Percentiles rank a stretch among this genome's conserved stretches.
phyloP scores from a whole-genome alignment of 116 monocot species.

The Cymodocea nodosa region DNA sequence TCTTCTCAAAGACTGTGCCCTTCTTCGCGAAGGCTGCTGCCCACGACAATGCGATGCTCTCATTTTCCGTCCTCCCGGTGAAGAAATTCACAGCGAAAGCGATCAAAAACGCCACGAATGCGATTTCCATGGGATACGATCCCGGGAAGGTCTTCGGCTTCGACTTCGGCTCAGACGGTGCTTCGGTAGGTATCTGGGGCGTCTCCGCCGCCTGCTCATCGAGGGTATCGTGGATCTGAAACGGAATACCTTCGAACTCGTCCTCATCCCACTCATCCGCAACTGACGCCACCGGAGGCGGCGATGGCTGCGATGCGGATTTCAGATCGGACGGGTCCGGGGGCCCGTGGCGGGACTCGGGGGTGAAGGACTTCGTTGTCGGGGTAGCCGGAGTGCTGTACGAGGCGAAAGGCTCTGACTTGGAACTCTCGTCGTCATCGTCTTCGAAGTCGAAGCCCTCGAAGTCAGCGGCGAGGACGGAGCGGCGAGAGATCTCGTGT shows the following conservation, averaged over 20 bases:
- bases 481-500: slow-evolving; percentile 14
- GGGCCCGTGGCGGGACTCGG: slow-evolving; percentile 26
- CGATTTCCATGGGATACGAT: slow-evolving; percentile 52
- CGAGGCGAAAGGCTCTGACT: neutral
- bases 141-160: slow-evolving; percentile 9
- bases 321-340: slow-evolving; percentile 3
- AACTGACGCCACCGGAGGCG: slow-evolving; percentile 7
- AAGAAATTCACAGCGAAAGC: slow-evolving; percentile 59
- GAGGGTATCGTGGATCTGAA: slow-evolving; percentile 2
- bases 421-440: slow-evolving; percentile 8
- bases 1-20: slow-evolving; percentile 69
- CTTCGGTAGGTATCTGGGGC: no score
- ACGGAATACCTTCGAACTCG: slow-evolving; percentile 87
- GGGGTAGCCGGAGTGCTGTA: slow-evolving; percentile 10
- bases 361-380: slow-evolving; percentile 15
- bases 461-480: slow-evolving; percentile 32
- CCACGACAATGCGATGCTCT: slow-evolving; percentile 74
- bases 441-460: slow-evolving; percentile 49
- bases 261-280: slow-evolving; percentile 82
- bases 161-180: slow-evolving; percentile 8
- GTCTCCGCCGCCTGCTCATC: no score
- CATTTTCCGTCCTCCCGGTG: slow-evolving; percentile 59
- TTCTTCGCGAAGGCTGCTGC: slow-evolving; percentile 54
- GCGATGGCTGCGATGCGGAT: neutral
- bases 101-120: slow-evolving; percentile 58